Percentiles rank a stretch among this genome's conserved stretches.
Conservation (phyloP, 495 filamentous ascomycete species). For the Cladorrhinum samala region DNA sequence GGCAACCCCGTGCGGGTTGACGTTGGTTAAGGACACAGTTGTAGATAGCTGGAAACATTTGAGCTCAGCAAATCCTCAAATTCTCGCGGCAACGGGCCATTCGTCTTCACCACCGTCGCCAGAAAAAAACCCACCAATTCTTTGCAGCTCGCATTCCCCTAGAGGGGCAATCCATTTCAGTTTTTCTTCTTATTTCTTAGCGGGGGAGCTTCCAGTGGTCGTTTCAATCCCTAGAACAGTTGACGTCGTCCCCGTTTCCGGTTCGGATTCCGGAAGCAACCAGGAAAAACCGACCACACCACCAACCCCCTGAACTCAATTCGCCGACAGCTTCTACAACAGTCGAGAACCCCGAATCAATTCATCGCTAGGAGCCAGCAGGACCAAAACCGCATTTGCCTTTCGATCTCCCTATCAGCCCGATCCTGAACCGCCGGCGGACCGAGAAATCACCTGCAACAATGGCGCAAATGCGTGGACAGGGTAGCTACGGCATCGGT, state of each 20-base stretch:
- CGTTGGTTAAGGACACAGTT: conserved; percentile 31
- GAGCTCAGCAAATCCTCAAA: conserved; percentile 18
- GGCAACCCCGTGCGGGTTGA: conserved; percentile 10
- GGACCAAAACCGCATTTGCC: conserved; percentile 17
- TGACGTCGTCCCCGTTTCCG: neutral
- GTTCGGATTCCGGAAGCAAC: neutral
- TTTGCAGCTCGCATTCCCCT: neutral
- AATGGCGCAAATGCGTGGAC: conserved; percentile 97
- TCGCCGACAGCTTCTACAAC: conserved; percentile 1
- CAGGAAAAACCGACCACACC: neutral
- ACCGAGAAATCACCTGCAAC: too few species aligned
- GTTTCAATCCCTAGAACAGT: too few species aligned
- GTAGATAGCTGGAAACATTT: conserved; percentile 18
- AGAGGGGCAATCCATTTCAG: too few species aligned
- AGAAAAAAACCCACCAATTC: neutral
- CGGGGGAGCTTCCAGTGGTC: too few species aligned
- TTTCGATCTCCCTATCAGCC: too few species aligned
- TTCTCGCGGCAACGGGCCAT: neutral
- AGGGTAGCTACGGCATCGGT: conserved; percentile 90
- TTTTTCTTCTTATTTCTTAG: too few species aligned
- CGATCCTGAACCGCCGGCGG: too few species aligned
- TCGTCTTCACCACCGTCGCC: neutral
- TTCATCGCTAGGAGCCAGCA: conserved; percentile 14
- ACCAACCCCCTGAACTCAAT: neutral
- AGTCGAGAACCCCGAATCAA: too few species aligned